phyloP scores from a whole-genome alignment of 2,329 filamentous ascomycete genomes.

The Calonectria hawksworthii region DNA sequence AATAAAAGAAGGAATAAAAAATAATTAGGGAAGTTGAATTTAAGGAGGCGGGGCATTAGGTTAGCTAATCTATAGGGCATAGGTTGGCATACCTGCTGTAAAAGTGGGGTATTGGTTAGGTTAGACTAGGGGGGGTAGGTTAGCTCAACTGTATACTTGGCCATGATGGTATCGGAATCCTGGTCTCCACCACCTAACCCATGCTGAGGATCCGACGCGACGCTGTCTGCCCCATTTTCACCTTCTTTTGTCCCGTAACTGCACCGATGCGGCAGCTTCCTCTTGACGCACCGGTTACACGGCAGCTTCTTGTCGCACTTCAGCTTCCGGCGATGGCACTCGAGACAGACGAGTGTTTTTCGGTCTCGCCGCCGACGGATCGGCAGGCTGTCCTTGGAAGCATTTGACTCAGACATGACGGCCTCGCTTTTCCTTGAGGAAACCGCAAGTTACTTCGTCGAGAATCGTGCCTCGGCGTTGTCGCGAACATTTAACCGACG shows the following conservation, averaged over 20 bases:
- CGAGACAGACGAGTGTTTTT: background rate
- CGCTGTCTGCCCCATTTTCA: background rate
- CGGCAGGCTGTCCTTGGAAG: background rate
- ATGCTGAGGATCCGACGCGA: background rate
- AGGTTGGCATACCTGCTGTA: too few species aligned
- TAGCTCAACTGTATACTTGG: too few species aligned
- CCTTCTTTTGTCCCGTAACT: background rate
- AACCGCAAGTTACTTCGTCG: background rate
- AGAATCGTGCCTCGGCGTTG: background rate
- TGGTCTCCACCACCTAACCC: background rate
- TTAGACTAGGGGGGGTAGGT: too few species aligned
- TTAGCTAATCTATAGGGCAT: too few species aligned
- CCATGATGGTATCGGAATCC: background rate
- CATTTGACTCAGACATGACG: background rate
- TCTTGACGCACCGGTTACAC: background rate
- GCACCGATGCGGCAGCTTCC: background rate
- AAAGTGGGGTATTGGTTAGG: too few species aligned
- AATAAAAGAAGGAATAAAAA: too few species aligned
- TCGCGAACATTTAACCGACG: background rate
- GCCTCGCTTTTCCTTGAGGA: background rate
- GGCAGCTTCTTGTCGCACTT: background rate
- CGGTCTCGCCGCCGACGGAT: background rate
- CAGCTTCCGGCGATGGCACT: background rate
- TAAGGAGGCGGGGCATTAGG: too few species aligned
- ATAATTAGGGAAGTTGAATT: too few species aligned